Base-by-base conservation (phyloP, 352 stramenopile genomes). In the Phytophthora idaei region DNA sequence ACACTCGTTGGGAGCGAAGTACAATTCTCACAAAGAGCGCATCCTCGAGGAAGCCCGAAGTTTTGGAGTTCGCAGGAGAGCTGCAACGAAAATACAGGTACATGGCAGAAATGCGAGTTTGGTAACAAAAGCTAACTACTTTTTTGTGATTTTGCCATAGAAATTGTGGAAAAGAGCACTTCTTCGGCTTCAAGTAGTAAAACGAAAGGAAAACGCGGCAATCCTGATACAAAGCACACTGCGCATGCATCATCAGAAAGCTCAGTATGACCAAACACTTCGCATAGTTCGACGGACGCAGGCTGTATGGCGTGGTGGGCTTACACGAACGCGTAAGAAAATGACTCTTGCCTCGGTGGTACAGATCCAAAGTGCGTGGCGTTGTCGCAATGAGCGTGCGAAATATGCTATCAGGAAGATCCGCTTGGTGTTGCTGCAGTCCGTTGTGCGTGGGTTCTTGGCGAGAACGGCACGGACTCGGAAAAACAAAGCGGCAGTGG, bases 71-170 rank as follows among this genome's bases (percentile, higher is more conserved):
- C 70, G 82, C 39, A 65, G 72, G 29, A 77, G 74, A 74, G 80
- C 80, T 44, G 78, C 80, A 25, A 65, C 57, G 17, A 62, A 71
- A 59, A 90, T 90, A 67, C 81, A 90, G 78, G 81, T 90, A 65
- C 17, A 47, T 21, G n/a, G 1, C 50, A 14, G 9, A 5, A n/a
- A 15, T 11, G 5, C 14, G 8, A 14, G 27, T 10, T 5, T 47
- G 14, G 29, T 45, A 17, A 6, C 5, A n/a, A 29, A 4, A 53
- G 1, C 14, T 64, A 15, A 61, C 15, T 39, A 11, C 32, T 51
- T 55, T 10, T 25, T 49, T 47, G 14, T 57, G n/a, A 39, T 58
- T 25, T 49, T 47, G 14, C 54, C 21, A 44, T 58, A 80, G 69
- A 71, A 57, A 64, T 71, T 51, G 10, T 78, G 65, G 59, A 48